Conservation (phyloP, 2,329 filamentous ascomycete species). For the Trematosphaeria pertusa region DNA sequence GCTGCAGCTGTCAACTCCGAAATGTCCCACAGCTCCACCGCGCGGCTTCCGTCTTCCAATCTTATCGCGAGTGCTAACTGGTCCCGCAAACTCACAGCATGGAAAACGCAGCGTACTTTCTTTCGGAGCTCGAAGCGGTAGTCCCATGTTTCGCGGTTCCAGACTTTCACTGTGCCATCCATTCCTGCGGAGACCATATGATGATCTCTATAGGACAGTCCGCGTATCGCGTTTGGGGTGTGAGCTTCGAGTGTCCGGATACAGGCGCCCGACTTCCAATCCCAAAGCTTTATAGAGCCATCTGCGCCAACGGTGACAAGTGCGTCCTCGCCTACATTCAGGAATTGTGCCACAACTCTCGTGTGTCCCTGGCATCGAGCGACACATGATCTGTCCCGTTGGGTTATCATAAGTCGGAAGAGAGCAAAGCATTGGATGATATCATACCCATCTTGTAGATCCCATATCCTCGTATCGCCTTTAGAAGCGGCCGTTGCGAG, state of each 20-base stretch:
- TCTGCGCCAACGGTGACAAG: background rate
- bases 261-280: background rate
- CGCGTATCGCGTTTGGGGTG: background rate
- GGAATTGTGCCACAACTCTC: background rate
- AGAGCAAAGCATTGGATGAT: background rate
- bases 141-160: background rate
- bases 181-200: background rate
- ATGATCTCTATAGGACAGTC: background rate
- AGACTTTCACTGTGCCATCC: background rate
- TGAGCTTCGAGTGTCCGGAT: background rate
- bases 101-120: background rate
- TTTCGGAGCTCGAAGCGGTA: background rate
- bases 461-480: background rate
- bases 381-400: background rate
- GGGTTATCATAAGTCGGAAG: background rate
- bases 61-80: background rate
- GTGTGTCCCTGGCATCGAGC: background rate
- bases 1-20: too few relatives aligned
- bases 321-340: background rate
- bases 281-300: background rate
- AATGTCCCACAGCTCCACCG: background rate
- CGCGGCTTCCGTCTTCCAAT: background rate
- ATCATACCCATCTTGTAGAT: background rate
- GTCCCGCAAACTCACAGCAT: background rate
- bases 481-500: background rate